Base-by-base conservation (phyloP, 257 asterid species). In the Solanum ossicruentum region DNA sequence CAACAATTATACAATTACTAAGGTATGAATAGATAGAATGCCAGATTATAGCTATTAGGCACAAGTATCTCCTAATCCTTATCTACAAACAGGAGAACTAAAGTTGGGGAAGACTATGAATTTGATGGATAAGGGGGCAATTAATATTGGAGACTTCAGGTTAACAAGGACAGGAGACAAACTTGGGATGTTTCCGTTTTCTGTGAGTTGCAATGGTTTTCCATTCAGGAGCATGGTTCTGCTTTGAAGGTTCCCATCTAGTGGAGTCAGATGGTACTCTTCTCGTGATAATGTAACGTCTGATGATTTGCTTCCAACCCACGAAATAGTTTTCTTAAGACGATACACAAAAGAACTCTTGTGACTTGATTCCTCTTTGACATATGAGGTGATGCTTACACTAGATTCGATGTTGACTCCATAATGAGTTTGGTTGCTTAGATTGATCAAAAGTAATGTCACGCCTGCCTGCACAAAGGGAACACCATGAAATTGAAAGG, bases 201-300 rank as follows among this genome's bases (percentile, higher is more conserved):
- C 92, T 7, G 89, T 86, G 63, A 92, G 87, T 80, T 85, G 90
- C 88, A 97, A 84, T 2, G 90, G 89, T 32, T 80, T 43, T 72
- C 96, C 97, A 56, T 97, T 97, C 88, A 97, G 84, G 86, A 95
- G 60, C 92, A 89, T 85, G 60, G 83, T 89, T 32, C 84, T 87
- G 92, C 94, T 92, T 75, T 83, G 93, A 39, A 92, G 92, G 85
- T 93, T 72, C 2, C 90, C 96, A 16, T 88, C 85, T 85, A 87
- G 58, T 36, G 99, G 94, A 71, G 98, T 92, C 52, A 96, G 88
- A 84, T 91, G 93, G 88, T 96, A 96, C 88, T 94, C 99, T 89
- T 96, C 94, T 12, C 98, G 91, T 0, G 66, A 57, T n/a, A 93
- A 73, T 32, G 88, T 81, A 51, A 84, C 92, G 8, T 94, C 96